These are phyloP conservation scores for Cladosporium sp. DNA, from an alignment of 2,329 filamentous ascomycete species.

Conservation along the genomic window DNA sequence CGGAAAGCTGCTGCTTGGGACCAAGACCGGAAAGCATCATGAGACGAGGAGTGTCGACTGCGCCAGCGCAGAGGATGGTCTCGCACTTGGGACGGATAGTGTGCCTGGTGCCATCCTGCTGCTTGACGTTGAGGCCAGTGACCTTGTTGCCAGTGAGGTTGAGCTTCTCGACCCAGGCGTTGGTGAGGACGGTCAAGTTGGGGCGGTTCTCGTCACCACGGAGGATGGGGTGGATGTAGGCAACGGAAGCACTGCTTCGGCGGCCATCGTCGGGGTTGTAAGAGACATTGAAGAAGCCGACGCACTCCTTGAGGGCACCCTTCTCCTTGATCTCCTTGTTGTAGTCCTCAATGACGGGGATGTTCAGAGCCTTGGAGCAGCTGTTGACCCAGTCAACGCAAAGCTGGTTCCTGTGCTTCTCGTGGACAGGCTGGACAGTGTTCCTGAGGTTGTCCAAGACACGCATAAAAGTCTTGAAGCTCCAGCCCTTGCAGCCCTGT, in stretches of 20 bases:
- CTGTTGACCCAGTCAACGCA: constrained; percentile 87
- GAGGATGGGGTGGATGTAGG: constrained; percentile 90
- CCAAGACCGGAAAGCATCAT: constrained; percentile 57
- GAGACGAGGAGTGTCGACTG: constrained; percentile 76
- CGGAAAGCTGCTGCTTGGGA: constrained; percentile 50
- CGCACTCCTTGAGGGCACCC: constrained; percentile 72
- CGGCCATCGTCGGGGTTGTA: constrained; percentile 89
- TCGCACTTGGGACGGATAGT: constrained; percentile 67
- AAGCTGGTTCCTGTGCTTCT: constrained; percentile 82
- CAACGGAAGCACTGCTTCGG: constrained; percentile 83
- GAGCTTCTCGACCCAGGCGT: constrained; percentile 83
- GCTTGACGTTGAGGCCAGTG: constrained; percentile 70
- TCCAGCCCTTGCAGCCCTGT: constrained; percentile 81
- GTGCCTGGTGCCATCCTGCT: constrained; percentile 61
- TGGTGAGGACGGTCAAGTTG: constrained; percentile 83
- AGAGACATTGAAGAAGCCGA: constrained; percentile 87
- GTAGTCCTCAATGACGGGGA: constrained; percentile 82
- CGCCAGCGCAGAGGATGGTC: constrained; percentile 77
- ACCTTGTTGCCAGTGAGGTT: constrained; percentile 71
- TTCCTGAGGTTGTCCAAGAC: constrained; percentile 82
- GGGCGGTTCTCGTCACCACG: constrained; percentile 78
- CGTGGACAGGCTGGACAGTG: constrained; percentile 86
- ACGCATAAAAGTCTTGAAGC: constrained; percentile 80
- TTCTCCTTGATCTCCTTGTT: constrained; percentile 77
- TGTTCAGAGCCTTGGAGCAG: constrained; percentile 75